phyloP scores from a whole-genome alignment of 2,329 filamentous ascomycete species.

The Trichoderma atrobrunneum region DNA sequence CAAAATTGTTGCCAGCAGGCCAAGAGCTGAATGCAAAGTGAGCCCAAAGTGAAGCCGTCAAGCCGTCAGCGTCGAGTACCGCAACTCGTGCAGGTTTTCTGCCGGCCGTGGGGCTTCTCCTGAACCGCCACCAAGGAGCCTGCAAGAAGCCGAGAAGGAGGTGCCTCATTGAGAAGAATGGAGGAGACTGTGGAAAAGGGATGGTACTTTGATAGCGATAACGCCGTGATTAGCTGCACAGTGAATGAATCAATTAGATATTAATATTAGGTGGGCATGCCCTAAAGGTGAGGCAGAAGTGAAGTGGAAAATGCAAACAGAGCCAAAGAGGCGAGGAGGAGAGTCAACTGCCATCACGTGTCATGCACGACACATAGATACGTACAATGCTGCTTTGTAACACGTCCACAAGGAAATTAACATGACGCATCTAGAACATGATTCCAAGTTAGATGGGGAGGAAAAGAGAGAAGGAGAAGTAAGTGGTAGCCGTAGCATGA shows the following conservation, averaged over 20 bases:
- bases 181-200: background rate
- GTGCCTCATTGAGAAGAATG: background rate
- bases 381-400: background rate
- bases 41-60: conserved; percentile 2
- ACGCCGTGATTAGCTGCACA: background rate
- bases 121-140: background rate
- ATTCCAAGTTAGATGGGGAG: background rate
- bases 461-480: background rate
- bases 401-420: background rate
- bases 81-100: conserved; percentile 4
- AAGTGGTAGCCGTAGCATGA: background rate
- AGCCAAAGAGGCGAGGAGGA: too few relatives aligned
- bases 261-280: background rate
- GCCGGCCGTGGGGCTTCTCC: background rate
- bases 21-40: background rate
- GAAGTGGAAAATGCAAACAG: background rate
- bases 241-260: background rate
- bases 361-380: background rate
- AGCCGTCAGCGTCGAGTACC: background rate
- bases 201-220: background rate
- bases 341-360: conserved; percentile 4
- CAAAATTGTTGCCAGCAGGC: background rate
- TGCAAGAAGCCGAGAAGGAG: background rate
- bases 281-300: background rate
- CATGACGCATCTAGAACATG: background rate